A percentile compares a stretch with the other conserved stretches of the same genome.
Evolutionary conservation across 2,329 filamentous ascomycete species (phyloP).

Genomic region (Mycosphaerella sp.): DNA sequence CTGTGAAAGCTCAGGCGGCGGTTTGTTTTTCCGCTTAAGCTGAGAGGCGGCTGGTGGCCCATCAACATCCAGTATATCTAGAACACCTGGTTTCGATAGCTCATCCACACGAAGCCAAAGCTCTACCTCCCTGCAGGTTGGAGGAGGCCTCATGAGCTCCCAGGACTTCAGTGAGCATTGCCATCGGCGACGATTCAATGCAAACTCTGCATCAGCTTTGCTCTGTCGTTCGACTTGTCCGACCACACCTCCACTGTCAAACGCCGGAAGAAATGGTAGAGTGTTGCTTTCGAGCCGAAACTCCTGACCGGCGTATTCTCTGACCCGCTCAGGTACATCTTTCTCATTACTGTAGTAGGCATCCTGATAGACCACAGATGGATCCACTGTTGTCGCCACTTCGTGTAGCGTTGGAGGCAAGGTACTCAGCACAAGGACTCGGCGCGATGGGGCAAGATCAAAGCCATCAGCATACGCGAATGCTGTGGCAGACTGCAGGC

Average conservation of each 20-base stretch:
- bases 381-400: slow-evolving; percentile 55
- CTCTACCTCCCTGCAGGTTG: slow-evolving; percentile 62
- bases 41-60: slow-evolving; percentile 28
- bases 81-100: slow-evolving; percentile 14
- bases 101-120: slow-evolving; percentile 54
- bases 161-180: slow-evolving; percentile 63
- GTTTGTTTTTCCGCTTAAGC: slow-evolving; percentile 32
- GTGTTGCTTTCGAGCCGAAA: slow-evolving; percentile 72
- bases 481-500: background rate
- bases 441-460: slow-evolving; percentile 9
- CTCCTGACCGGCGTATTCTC: slow-evolving; percentile 83
- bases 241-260: slow-evolving; percentile 47
- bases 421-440: slow-evolving; percentile 34
- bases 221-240: slow-evolving; percentile 53
- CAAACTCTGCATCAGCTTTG: slow-evolving; percentile 46
- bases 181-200: slow-evolving; percentile 49
- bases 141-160: slow-evolving; percentile 69
- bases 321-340: slow-evolving; percentile 69
- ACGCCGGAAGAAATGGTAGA: slow-evolving; percentile 71
- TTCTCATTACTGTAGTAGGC: slow-evolving; percentile 77
- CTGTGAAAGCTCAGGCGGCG: slow-evolving; percentile 58
- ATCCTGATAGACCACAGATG: slow-evolving; percentile 72
- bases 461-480: slow-evolving; percentile 26
- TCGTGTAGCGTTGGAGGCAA: slow-evolving; percentile 41
- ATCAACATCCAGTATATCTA: slow-evolving; percentile 27